Conservation (phyloP, 1,139 yeast genomes). For the Candida buenavistaensis region DNA sequence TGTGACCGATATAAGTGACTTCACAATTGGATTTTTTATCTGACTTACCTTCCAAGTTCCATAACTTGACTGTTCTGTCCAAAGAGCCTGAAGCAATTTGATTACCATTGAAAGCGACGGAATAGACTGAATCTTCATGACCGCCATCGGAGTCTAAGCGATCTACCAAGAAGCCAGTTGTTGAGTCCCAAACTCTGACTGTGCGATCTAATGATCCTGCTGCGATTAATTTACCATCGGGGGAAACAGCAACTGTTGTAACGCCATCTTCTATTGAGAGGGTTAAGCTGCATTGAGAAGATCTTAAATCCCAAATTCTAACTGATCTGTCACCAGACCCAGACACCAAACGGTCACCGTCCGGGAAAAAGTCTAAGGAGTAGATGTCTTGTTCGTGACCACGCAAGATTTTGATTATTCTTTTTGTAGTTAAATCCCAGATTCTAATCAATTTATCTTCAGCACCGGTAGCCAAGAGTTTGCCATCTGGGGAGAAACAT, state of each 20-base stretch:
- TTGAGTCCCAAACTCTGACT: slow-evolving; percentile 96
- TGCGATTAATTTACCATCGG: slow-evolving; percentile 91
- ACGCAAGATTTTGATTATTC: slow-evolving; percentile 81
- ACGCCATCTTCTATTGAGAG: slow-evolving; percentile 96
- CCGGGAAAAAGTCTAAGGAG: slow-evolving; percentile 93
- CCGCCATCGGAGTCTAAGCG: slow-evolving; percentile 92
- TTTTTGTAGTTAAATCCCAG: slow-evolving; percentile 90
- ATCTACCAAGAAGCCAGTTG: slow-evolving; percentile 90
- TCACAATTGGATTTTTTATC: slow-evolving; percentile 70
- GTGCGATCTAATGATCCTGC: slow-evolving; percentile 97
- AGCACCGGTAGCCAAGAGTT: slow-evolving; percentile 94
- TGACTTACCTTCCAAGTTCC: slow-evolving; percentile 77
- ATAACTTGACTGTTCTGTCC: slow-evolving; percentile 93
- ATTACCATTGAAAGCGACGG: slow-evolving; percentile 90
- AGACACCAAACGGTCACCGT: slow-evolving; percentile 89
- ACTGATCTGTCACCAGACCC: slow-evolving; percentile 98
- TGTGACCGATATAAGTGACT: slow-evolving; percentile 93
- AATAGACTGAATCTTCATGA: slow-evolving; percentile 94
- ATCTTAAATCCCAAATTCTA: slow-evolving; percentile 92
- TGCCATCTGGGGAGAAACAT: slow-evolving; percentile 96
- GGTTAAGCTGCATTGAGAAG: slow-evolving; percentile 88
- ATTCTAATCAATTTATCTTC: slow-evolving; percentile 95
- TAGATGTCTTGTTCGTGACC: slow-evolving; percentile 99
- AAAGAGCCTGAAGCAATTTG: slow-evolving; percentile 94
- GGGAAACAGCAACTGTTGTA: slow-evolving; percentile 95